Percentiles rank a stretch among this genome's conserved stretches.
Evolutionary conservation across 2,329 filamentous ascomycete species (phyloP).

Genomic region (Penicillium polonicum): DNA sequence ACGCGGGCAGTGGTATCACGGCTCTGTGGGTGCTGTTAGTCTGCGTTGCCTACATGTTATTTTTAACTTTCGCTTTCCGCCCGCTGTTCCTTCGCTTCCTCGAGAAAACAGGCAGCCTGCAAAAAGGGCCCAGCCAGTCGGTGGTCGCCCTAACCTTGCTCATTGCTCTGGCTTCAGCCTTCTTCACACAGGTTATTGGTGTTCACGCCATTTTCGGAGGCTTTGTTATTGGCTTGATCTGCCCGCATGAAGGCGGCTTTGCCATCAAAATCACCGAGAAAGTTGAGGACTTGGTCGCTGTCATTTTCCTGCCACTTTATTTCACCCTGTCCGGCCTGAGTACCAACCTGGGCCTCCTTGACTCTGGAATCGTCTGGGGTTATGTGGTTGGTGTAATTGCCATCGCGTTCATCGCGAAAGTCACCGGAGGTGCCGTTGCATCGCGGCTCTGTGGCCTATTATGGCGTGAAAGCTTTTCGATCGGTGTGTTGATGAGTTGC

Average conservation of each 20-base stretch:
- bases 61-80: slow-evolving; percentile 70
- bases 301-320: slow-evolving; percentile 84
- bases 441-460: slow-evolving; percentile 73
- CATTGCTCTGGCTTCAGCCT: slow-evolving; percentile 73
- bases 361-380: slow-evolving; percentile 80
- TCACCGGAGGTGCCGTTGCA: slow-evolving; percentile 76
- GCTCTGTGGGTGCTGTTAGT: slow-evolving; percentile 82
- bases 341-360: slow-evolving; percentile 80
- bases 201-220: slow-evolving; percentile 93
- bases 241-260: slow-evolving; percentile 85
- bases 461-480: slow-evolving; percentile 86
- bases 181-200: slow-evolving; percentile 87
- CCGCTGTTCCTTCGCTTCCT: slow-evolving; percentile 75
- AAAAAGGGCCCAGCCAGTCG: slow-evolving; percentile 83
- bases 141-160: slow-evolving; percentile 81
- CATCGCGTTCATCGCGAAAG: slow-evolving; percentile 81
- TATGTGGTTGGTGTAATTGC: slow-evolving; percentile 82
- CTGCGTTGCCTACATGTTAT: slow-evolving; percentile 70
- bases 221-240: slow-evolving; percentile 85
- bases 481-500: slow-evolving; percentile 92
- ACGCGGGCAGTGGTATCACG: slow-evolving; percentile 76
- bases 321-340: slow-evolving; percentile 89
- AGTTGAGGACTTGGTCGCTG: slow-evolving; percentile 84
- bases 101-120: slow-evolving; percentile 69
- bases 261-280: slow-evolving; percentile 91